A percentile compares a stretch with the other conserved stretches of the same genome.
Conservation (phyloP, 345 rosid genomes). For the Arabidopsis suecica region DNA sequence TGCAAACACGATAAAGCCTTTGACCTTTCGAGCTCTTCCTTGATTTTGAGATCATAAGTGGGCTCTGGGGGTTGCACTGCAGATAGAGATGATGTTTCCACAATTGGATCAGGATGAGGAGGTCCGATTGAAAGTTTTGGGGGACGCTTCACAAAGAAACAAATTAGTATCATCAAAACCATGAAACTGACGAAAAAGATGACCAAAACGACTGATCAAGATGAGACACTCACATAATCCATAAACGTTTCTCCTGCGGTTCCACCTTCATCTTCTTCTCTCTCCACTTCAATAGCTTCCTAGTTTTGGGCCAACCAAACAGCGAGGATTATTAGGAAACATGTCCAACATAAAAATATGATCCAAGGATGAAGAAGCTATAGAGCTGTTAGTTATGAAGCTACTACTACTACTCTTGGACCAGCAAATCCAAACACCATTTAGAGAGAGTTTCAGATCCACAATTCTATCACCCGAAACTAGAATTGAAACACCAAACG, state of each 20-base stretch:
- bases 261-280: constrained; percentile 99
- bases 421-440: constrained; percentile 11
- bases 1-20: constrained; percentile 92
- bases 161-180: constrained; percentile 18
- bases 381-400: not conserved
- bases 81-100: constrained; percentile 94
- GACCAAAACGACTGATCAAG: constrained; percentile 20
- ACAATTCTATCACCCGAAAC: not conserved
- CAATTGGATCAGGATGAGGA: constrained; percentile 96
- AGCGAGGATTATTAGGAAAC: constrained; percentile 10
- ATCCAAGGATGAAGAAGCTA: not conserved
- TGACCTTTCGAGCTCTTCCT: constrained; percentile 74
- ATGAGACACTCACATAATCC: constrained; percentile 75
- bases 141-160: constrained; percentile 66
- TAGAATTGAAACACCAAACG: constrained; percentile 1
- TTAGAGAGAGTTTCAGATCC: constrained; percentile 17
- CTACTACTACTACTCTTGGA: constrained; percentile 8
- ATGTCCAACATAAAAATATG: constrained; percentile 4
- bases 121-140: constrained; percentile 90
- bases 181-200: not conserved
- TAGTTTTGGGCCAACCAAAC: constrained; percentile 40
- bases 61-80: constrained; percentile 99
- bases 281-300: constrained; percentile 97
- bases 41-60: constrained; percentile 72
- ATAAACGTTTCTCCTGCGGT: constrained; percentile 89